Evolutionary conservation across 2,329 filamentous ascomycete genomes (phyloP).

Genomic region (Fusarium begoniae): DNA sequence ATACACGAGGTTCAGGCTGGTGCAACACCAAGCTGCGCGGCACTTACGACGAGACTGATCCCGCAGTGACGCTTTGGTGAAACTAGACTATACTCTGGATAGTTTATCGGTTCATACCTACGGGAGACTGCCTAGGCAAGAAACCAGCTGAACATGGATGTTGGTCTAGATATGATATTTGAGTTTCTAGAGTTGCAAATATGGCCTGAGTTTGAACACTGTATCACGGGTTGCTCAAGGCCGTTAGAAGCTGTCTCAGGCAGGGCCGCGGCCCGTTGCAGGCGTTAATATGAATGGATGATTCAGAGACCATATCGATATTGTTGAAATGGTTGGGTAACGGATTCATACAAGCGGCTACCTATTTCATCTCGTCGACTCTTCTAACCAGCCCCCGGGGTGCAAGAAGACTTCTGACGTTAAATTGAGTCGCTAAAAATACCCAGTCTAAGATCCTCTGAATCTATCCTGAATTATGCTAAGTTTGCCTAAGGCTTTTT

Average conservation of each 20-base stretch:
- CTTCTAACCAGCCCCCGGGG: background rate
- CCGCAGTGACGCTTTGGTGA: slow-evolving; percentile 12
- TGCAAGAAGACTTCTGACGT: too few species aligned
- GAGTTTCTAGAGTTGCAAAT: background rate
- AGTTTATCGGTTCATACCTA: background rate
- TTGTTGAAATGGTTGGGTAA: slow-evolving; percentile 1
- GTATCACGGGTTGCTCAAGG: background rate
- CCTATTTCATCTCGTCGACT: background rate
- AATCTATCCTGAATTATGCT: too few species aligned
- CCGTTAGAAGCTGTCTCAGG: slow-evolving; percentile 8
- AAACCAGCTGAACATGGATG: background rate
- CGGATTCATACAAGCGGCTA: background rate
- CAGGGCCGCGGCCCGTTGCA: slow-evolving; percentile 25
- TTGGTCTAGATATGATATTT: background rate
- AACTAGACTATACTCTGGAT: background rate
- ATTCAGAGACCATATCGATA: background rate
- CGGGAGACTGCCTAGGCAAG: background rate
- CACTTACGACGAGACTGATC: slow-evolving; percentile 16
- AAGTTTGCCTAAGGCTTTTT: too few species aligned
- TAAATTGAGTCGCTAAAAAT: too few species aligned
- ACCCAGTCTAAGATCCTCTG: too few species aligned
- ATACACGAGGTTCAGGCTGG: slow-evolving; percentile 4
- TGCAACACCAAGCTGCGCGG: slow-evolving; percentile 18
- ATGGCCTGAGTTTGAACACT: background rate
- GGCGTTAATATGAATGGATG: background rate